Evolutionary conservation across 176 grass and related monocot genomes (phyloP).

Genomic region (Bolboschoenus planiculmis): DNA sequence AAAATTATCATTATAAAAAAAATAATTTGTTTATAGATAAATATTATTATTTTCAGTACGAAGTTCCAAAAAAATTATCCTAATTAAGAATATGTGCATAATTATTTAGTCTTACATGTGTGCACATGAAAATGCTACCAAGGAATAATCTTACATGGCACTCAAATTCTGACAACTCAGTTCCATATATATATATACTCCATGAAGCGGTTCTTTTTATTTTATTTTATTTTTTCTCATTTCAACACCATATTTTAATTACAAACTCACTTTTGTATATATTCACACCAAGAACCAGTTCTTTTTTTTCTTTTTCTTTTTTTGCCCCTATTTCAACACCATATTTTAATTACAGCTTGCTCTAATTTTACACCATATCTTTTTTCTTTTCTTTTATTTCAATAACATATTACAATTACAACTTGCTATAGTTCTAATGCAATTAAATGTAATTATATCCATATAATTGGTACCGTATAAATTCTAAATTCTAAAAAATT

Average conservation of each 20-base stretch:
- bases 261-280: not conserved
- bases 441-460: not conserved
- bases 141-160: not conserved
- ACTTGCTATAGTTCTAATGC: not conserved
- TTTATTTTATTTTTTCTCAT: no score
- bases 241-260: not conserved
- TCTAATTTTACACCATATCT: no score
- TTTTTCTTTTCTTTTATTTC: not conserved
- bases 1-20: no score
- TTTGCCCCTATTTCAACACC: not conserved
- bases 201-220: no score
- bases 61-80: no score
- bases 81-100: not conserved
- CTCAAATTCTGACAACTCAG: not conserved
- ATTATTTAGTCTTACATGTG: not conserved
- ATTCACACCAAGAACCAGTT: not conserved
- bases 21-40: no score
- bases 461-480: not conserved
- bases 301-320: not conserved
- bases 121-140: not conserved
- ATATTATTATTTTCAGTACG: no score
- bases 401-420: no score
- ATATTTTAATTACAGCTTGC: not conserved
- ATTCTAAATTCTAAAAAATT: not conserved
- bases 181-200: no score